These are phyloP conservation scores for Zygosaccharomyces sapae DNA, from an alignment of 1,139 yeast species.

Conservation along the genomic window DNA sequence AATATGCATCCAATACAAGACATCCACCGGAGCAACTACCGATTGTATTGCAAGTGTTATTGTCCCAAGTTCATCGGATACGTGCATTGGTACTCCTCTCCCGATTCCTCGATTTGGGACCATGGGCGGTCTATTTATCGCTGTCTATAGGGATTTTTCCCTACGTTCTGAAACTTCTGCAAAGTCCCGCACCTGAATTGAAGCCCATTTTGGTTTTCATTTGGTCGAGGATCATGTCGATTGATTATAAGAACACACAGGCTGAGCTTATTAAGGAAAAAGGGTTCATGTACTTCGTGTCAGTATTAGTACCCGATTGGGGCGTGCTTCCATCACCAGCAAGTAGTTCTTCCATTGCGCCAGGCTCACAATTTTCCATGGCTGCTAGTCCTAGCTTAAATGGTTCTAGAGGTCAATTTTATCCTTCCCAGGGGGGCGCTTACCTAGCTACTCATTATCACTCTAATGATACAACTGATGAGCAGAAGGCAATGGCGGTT, in stretches of 20 bases:
- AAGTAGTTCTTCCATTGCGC: conserved; percentile 31
- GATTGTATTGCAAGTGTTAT: conserved; percentile 81
- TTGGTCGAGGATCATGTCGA: conserved; percentile 98
- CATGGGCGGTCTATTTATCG: conserved; percentile 95
- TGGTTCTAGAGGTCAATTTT: conserved; percentile 21
- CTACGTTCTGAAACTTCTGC: conserved; percentile 81
- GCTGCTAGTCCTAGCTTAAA: conserved; percentile 27
- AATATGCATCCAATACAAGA: conserved; percentile 78
- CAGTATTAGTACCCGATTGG: conserved; percentile 56
- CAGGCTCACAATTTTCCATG: conserved; percentile 31
- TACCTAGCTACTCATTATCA: conserved; percentile 30
- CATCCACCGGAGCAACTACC: conserved; percentile 95
- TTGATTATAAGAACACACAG: conserved; percentile 85
- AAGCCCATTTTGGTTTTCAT: conserved; percentile 92
- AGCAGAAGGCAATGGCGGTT: conserved; percentile 94
- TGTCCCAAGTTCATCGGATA: conserved; percentile 90
- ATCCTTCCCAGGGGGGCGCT: conserved; percentile 20
- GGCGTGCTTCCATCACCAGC: conserved; percentile 37
- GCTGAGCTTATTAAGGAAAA: conserved; percentile 87
- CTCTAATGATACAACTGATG: conserved; percentile 48
- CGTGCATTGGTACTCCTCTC: conserved; percentile 82
- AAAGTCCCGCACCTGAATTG: conserved; percentile 92
- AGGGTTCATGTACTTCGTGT: conserved; percentile 83
- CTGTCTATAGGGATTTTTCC: conserved; percentile 95
- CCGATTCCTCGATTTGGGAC: conserved; percentile 86